phyloP scores from a whole-genome alignment of 2,329 filamentous ascomycete genomes.

The Arthrobotrys pseudoclavata region DNA sequence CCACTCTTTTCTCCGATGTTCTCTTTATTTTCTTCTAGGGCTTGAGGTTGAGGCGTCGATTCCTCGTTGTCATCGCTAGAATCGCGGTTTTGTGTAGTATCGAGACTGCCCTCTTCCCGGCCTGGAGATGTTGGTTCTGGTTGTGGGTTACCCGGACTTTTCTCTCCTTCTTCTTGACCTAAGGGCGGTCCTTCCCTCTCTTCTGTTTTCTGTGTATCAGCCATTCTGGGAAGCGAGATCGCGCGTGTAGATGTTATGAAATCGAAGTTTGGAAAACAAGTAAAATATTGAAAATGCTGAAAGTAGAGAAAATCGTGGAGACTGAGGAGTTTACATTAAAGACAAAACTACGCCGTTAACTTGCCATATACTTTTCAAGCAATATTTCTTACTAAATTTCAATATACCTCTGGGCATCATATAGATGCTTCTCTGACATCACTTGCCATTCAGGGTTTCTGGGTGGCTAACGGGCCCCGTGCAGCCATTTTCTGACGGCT shows the following conservation, averaged over 20 bases:
- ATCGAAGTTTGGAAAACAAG: neutral
- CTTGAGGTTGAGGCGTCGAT: neutral
- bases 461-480: neutral
- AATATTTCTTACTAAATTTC: neutral
- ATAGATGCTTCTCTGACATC: slow-evolving; percentile 9
- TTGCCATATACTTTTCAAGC: neutral
- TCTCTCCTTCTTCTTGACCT: slow-evolving; percentile 34
- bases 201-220: slow-evolving; percentile 50
- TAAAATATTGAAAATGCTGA: neutral
- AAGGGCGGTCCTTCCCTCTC: slow-evolving; percentile 51
- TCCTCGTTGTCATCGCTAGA: slow-evolving; percentile 6
- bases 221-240: slow-evolving; percentile 17
- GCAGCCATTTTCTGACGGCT: neutral
- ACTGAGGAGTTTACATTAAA: neutral
- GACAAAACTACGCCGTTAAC: neutral
- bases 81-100: slow-evolving; percentile 5
- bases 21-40: slow-evolving; percentile 34
- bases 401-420: neutral
- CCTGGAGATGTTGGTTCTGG: slow-evolving; percentile 23
- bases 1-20: slow-evolving; percentile 21
- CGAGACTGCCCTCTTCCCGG: slow-evolving; percentile 13
- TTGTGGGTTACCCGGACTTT: slow-evolving; percentile 5
- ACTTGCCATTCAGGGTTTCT: neutral
- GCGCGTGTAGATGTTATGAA: neutral
- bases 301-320: neutral